These are phyloP conservation scores for Vickermania ingenoplastis DNA, from an alignment of 208 protist species.

Conservation along the genomic window DNA sequence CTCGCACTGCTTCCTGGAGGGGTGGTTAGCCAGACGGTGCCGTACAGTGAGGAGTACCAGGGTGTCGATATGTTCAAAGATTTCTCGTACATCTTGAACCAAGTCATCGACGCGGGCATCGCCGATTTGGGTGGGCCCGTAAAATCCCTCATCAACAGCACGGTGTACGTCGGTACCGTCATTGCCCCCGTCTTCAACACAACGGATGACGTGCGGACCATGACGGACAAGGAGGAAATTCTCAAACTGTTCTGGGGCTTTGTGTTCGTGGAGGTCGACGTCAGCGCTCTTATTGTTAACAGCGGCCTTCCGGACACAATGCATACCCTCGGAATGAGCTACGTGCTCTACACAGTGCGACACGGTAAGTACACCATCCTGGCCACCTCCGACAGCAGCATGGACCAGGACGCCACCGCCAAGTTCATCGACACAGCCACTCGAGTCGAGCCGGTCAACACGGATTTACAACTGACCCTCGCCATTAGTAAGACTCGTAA, in stretches of 20 bases:
- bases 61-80: constrained; percentile 8
- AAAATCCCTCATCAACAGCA: neutral
- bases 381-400: neutral
- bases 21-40: constrained; percentile 12
- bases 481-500: constrained; percentile 3
- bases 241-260: constrained; percentile 20
- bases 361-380: constrained; percentile 7
- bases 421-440: neutral
- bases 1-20: constrained; percentile 14
- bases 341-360: constrained; percentile 10
- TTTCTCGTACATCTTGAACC: neutral
- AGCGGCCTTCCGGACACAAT: constrained; percentile 1
- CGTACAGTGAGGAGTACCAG: neutral
- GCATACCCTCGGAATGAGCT: constrained; percentile 4
- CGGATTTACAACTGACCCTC: constrained; percentile 8
- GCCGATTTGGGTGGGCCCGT: neutral
- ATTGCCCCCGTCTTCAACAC: constrained; percentile 12
- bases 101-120: neutral
- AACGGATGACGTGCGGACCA: neutral
- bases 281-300: constrained; percentile 8
- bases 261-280: constrained; percentile 6
- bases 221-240: neutral
- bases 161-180: constrained; percentile 8
- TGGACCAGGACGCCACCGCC: neutral
- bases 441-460: constrained; percentile 7